These are phyloP conservation scores for Clarireedia monteithiana DNA, from an alignment of 2,329 filamentous ascomycete genomes.

Conservation along the genomic window DNA sequence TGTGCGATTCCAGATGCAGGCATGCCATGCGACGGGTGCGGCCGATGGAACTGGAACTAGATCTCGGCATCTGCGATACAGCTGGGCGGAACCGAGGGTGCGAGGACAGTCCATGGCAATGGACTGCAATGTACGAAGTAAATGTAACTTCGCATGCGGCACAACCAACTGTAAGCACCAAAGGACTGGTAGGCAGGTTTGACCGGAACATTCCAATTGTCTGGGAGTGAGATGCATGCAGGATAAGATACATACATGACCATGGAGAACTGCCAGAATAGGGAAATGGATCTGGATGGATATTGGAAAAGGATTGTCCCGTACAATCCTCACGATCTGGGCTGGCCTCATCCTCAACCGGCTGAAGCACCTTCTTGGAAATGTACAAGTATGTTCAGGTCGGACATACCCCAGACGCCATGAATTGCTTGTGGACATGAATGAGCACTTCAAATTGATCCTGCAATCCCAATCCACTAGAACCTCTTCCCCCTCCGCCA, in stretches of 20 bases:
- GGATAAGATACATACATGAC: neutral
- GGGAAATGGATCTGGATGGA: neutral
- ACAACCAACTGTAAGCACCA: neutral
- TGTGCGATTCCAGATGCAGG: neutral
- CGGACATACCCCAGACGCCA: neutral
- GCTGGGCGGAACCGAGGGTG: neutral
- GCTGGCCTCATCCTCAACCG: neutral
- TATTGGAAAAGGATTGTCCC: neutral
- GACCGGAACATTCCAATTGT: neutral
- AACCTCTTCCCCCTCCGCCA: neutral
- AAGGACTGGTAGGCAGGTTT: neutral
- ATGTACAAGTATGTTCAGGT: neutral
- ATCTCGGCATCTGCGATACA: neutral
- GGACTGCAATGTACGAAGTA: neutral
- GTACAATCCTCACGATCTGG: neutral
- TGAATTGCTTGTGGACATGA: no score
- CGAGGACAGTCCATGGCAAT: no score
- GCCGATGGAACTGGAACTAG: neutral
- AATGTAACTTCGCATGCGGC: no score
- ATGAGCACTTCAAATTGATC: neutral
- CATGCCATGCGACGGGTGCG: conserved; percentile 1
- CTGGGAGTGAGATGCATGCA: neutral
- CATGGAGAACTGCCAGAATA: neutral
- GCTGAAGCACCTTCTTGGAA: neutral
- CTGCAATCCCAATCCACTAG: neutral